These are phyloP conservation scores for Corymbia calophylla DNA, from an alignment of 441 rosid genomes.

Conservation along the genomic window DNA sequence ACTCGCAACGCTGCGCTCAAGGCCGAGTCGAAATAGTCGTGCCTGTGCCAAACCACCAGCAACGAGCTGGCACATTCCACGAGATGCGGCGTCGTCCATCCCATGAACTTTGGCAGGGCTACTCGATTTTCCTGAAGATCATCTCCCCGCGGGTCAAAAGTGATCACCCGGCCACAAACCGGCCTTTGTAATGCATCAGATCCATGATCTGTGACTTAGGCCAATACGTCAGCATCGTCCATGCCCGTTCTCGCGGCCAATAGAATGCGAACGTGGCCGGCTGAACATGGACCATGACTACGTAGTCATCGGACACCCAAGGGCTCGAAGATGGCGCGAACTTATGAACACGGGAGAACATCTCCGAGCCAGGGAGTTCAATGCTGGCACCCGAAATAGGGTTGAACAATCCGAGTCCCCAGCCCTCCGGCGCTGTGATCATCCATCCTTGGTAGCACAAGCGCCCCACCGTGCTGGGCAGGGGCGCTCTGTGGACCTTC, in stretches of 20 bases:
- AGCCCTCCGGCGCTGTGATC: no score
- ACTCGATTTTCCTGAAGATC: rapidly evolving
- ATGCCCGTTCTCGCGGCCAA: rapidly evolving
- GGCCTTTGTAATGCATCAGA: neutral
- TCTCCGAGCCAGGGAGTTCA: rapidly evolving
- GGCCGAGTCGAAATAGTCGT: rapidly evolving
- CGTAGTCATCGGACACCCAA: no score
- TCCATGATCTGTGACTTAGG: neutral
- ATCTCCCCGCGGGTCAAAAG: neutral
- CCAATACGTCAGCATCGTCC: neutral
- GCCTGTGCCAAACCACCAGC: neutral
- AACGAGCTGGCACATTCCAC: neutral
- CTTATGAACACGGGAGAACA: rapidly evolving
- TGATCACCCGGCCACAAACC: neutral
- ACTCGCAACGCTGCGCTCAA: neutral
- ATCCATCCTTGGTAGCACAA: no score
- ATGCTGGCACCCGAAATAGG: rapidly evolving
- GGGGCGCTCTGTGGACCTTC: rapidly evolving
- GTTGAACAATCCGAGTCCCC: no score
- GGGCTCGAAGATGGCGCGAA: no score
- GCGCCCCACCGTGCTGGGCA: no score
- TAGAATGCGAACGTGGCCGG: rapidly evolving
- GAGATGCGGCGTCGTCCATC: neutral
- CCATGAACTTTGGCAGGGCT: rapidly evolving
- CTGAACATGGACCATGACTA: rapidly evolving